phyloP scores from a whole-genome alignment of 345 rosid species.

The Melastoma malabathricum region DNA sequence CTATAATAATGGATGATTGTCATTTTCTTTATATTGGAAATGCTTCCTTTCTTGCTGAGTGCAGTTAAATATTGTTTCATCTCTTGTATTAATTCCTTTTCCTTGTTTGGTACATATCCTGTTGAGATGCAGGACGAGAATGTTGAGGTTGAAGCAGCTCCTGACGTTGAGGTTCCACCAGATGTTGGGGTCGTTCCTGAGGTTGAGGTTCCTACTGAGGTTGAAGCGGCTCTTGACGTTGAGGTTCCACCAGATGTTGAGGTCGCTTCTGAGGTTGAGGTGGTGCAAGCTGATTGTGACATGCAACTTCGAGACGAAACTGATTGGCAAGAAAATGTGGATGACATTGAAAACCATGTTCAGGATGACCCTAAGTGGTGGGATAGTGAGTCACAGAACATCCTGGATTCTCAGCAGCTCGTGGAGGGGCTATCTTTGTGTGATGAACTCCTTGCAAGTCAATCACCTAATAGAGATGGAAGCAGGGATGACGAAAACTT shows the following conservation, averaged over 20 bases:
- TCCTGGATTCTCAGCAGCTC: constrained; percentile 80
- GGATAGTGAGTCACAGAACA: constrained; percentile 61
- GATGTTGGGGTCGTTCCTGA: too few species aligned
- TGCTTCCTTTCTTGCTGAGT: neutral
- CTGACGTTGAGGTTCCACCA: too few species aligned
- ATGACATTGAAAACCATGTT: constrained; percentile 20
- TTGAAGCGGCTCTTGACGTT: too few species aligned
- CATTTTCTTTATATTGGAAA: too few species aligned
- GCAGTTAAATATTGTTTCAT: constrained; percentile 1
- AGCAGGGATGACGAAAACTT: constrained; percentile 20
- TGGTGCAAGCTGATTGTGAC: neutral
- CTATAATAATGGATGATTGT: too few species aligned
- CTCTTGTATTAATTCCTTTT: constrained; percentile 3
- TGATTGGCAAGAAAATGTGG: constrained; percentile 15
- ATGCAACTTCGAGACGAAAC: constrained; percentile 16
- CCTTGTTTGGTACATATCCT: constrained; percentile 12
- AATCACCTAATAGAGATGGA: constrained; percentile 52
- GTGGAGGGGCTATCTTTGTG: constrained; percentile 83
- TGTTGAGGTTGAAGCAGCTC: constrained; percentile 21
- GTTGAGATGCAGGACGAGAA: constrained; percentile 22
- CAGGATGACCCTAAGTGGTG: constrained; percentile 67
- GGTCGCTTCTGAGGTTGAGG: too few species aligned
- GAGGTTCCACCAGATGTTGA: too few species aligned
- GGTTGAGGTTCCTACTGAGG: too few species aligned
- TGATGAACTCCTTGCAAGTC: constrained; percentile 66